Base-by-base conservation (phyloP, 768 basidiomycete genomes). In the Panaeolus cyanescens region DNA sequence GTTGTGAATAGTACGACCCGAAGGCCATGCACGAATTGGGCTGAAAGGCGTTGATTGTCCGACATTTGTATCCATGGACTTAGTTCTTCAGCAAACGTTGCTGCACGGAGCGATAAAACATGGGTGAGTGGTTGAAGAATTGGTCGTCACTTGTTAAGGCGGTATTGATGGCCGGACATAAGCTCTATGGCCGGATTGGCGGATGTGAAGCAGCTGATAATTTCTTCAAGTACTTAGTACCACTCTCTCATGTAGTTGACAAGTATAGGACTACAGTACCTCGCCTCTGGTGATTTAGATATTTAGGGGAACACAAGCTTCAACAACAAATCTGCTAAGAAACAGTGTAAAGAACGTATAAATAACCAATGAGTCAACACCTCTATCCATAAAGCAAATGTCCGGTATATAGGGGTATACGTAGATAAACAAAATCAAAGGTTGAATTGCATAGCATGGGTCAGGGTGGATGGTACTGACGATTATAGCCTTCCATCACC, bases 1-100 rank as follows among this genome's bases (percentile, higher is more conserved):
- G 62, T 88, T 88, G 20, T 59, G 50, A 25, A 85, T 61, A 9
- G 60, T 65, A n/a, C 71, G 71, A 17, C 82, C 81, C 58, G 77
- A 82, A 17, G 81, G 81, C 3, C 45, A 50, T 30, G 45, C 45
- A 6, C 25, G 22, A 13, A 50, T 50, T 13, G 45, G 8, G 25
- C 10, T 50, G 45, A 50, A 50, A 15, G 45, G 45, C 13, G 28
- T 25, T 4, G 22, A 28, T 28, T 50, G 22, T 28, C 45, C 54
- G 8, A n/a, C 20, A 61, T 25, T 32, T 54, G 54, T 19, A 42
- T 61, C 58, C 58, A 56, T 55, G 25, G 60, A 55, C 57, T 60
- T 33, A 59, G n/a, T n/a, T n/a, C n/a, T 39, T 50, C 25, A 15
- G 15, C 7, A 34, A 13, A 12, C 2, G 25, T 28, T 25, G n/a